Conservation (phyloP, 352 stramenopile species). For the Stephanocyclus meneghinianus region DNA sequence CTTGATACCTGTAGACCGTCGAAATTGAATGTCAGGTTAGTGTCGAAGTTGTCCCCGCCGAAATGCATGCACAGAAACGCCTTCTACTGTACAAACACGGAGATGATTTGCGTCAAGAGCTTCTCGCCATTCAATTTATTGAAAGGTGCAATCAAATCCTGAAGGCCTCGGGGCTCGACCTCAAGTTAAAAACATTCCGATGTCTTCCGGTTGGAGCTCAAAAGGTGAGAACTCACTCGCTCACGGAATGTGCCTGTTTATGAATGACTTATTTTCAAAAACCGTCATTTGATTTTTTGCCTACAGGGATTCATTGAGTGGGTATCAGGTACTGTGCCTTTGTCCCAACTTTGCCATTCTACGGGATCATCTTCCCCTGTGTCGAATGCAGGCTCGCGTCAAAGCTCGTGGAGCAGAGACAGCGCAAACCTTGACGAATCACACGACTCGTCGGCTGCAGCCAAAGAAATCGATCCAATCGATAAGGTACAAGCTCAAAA, state of each 20-base stretch:
- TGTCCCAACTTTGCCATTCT: conserved; percentile 77
- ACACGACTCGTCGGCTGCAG: conserved; percentile 2
- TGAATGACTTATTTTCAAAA: background rate
- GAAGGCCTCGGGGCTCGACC: conserved; percentile 71
- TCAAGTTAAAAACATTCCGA: conserved; percentile 78
- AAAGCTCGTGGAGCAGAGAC: conserved; percentile 39
- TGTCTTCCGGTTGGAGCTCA: conserved; percentile 64
- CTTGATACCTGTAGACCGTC: no score
- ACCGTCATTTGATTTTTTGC: background rate
- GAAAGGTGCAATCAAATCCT: conserved; percentile 75
- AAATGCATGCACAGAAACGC: conserved; percentile 50
- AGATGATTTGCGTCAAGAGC: conserved; percentile 81
- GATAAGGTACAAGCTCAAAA: conserved; percentile 8
- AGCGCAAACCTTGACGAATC: conserved; percentile 19
- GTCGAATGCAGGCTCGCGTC: conserved; percentile 41
- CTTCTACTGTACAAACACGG: conserved; percentile 82
- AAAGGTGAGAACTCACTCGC: background rate
- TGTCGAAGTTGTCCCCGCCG: conserved; percentile 40
- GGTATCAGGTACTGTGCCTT: conserved; percentile 75
- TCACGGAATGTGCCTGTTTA: conserved; percentile 4
- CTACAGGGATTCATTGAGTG: conserved; percentile 78
- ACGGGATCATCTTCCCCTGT: conserved; percentile 50
- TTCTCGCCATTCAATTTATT: conserved; percentile 81
- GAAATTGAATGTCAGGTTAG: conserved; percentile 63
- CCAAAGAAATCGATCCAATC: conserved; percentile 1